A percentile compares a stretch with the other conserved stretches of the same genome.
phyloP scores from a whole-genome alignment of 352 stramenopile genomes.

The Elongisporangium undulatum region DNA sequence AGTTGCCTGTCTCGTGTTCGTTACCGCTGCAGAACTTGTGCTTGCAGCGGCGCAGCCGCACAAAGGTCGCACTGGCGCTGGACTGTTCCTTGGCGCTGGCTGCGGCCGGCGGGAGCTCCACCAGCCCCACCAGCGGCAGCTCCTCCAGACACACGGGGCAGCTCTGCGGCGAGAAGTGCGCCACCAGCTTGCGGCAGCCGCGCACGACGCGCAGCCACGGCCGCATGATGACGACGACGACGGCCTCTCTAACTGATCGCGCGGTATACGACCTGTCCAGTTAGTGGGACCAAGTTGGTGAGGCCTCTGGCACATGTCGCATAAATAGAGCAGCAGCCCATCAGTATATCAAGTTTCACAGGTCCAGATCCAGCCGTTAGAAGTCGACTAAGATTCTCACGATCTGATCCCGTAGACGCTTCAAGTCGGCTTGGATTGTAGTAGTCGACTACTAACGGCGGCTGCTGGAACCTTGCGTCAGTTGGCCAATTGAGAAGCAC shows the following conservation, averaged over 20 bases:
- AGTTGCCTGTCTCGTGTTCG: neutral
- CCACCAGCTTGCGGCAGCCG: slow-evolving; percentile 41
- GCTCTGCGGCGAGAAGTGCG: slow-evolving; percentile 31
- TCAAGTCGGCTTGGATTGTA: neutral
- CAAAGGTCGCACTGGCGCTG: slow-evolving; percentile 12
- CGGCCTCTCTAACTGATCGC: neutral
- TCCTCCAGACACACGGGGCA: slow-evolving; percentile 66
- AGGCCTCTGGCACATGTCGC: neutral
- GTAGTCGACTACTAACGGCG: too few relatives aligned
- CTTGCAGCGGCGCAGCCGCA: slow-evolving; percentile 36
- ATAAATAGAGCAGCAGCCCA: neutral
- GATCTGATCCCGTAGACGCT: neutral
- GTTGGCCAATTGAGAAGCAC: neutral
- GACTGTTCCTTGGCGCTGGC: slow-evolving; percentile 11
- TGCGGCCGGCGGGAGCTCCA: slow-evolving; percentile 18
- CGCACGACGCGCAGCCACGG: slow-evolving; percentile 28
- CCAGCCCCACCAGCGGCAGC: slow-evolving; percentile 35
- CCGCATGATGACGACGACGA: neutral
- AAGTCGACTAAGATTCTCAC: neutral
- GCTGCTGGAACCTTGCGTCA: neutral
- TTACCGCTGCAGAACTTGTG: slow-evolving; percentile 57
- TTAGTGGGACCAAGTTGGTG: neutral
- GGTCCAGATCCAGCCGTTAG: neutral
- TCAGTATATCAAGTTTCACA: neutral
- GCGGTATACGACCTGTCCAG: neutral